Evolutionary conservation across 306 rosid genomes (phyloP).

Genomic region (Vigna nakashimae): DNA sequence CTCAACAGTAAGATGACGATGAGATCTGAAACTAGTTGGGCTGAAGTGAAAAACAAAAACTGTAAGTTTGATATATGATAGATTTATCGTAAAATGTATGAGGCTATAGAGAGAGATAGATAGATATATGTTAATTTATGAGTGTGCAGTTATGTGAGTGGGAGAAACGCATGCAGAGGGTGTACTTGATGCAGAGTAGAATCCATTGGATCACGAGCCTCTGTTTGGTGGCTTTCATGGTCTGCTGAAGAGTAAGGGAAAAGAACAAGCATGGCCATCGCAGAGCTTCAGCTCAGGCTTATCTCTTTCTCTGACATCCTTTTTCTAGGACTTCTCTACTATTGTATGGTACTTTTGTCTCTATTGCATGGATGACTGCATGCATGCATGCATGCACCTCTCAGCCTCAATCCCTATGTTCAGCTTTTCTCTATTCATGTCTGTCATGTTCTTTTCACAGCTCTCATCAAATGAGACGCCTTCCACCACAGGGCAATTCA

Average conservation of each 20-base stretch:
- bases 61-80: background rate
- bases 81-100: background rate
- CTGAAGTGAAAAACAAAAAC: background rate
- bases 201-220: conserved; percentile 55
- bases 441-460: conserved; percentile 3
- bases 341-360: conserved; percentile 19
- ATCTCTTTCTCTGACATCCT: conserved; percentile 50
- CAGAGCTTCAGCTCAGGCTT: background rate
- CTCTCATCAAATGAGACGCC: background rate
- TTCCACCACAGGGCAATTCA: no score
- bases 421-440: background rate
- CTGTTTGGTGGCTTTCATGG: conserved; percentile 62
- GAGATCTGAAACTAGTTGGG: no score
- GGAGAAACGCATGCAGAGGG: conserved; percentile 24
- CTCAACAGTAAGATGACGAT: no score
- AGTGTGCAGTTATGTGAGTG: background rate
- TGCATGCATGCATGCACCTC: conserved; percentile 44
- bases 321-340: conserved; percentile 49
- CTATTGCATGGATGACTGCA: background rate
- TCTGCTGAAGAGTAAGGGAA: no score
- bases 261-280: background rate
- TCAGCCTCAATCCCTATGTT: background rate
- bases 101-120: no score
- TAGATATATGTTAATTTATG: background rate
- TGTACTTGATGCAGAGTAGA: conserved; percentile 7